Evolutionary conservation across 2,329 filamentous ascomycete genomes (phyloP), one percentile per base, ranked within the genome.

Genomic region (Cytospora piceicola): DNA sequence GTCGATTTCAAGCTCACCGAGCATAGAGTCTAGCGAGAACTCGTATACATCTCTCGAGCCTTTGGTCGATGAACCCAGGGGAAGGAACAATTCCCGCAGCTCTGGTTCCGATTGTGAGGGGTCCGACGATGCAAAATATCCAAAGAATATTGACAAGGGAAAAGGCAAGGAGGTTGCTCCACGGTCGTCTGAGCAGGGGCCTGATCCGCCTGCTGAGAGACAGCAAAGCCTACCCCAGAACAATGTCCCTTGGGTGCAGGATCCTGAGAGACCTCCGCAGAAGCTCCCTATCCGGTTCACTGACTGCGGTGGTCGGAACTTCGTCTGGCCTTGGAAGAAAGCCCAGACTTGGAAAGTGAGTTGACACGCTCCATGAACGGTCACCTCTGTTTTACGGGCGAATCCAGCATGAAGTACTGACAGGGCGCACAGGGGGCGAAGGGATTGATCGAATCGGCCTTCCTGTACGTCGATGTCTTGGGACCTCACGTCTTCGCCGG

Each of bases 281-380:
- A 69, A 68, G 29, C 30, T 69, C 12, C 68, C 68, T 20, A 69
- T 69, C 51, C 57, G 68, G 17, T 67, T 69, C 58, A 61, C 54
- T 29, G 68, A 67, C 27, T 65, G 60, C 53, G 42, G 67, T 17
- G 68, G 64, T 22, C 51, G 66, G 39, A 59, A 61, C 39, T 66
- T 64, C 46, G 49, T 68, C 14, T 64, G 65, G 9, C 68, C 68
- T 9, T 68, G 68, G 68, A 52, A 61, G n/a, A 68, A 63, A 24
- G 68, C 59, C 34, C 66, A 34, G 34, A 68, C 58, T 17, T 68
- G 68, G 67, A 62, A 68, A 64, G 68, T 68, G 22, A 61, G 56
- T n/a, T 22, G 12, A 34, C 27, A 30, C 24, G 20, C n/a, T 22
- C n/a, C 5, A 49, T 12, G n/a, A 24, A 49, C 2, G 0, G 14